Percentiles rank a stretch among this genome's conserved stretches.
phyloP scores from a whole-genome alignment of 2,329 filamentous ascomycete species.

The Diaporthe nobilis region DNA sequence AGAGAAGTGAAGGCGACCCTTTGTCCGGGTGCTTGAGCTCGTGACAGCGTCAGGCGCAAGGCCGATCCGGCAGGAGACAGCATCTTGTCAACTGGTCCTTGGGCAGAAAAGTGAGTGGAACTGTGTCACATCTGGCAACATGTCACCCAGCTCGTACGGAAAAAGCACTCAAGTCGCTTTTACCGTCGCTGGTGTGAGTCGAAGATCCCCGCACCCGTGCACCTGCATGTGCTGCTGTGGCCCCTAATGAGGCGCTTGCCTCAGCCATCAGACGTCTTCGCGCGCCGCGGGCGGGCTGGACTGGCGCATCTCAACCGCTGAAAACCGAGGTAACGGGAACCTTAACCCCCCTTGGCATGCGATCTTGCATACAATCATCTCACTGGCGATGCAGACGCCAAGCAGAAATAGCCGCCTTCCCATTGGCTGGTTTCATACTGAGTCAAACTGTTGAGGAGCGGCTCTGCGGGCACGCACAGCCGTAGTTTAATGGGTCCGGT shows the following conservation, averaged over 20 bases:
- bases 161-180: constrained; percentile 5
- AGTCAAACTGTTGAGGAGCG: constrained; percentile 31
- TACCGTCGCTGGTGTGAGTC: background rate
- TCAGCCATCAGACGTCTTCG: constrained; percentile 13
- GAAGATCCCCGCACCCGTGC: constrained; percentile 16
- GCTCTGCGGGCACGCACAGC: constrained; percentile 20
- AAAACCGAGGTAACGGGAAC: constrained; percentile 19
- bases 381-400: background rate
- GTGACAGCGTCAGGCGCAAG: constrained; percentile 11
- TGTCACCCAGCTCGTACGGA: background rate
- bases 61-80: constrained; percentile 16
- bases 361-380: constrained; percentile 23
- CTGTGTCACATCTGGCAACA: constrained; percentile 10
- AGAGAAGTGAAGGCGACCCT: constrained; percentile 14
- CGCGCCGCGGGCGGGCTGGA: background rate
- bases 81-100: constrained; percentile 25
- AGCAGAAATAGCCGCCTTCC: background rate
- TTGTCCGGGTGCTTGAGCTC: constrained; percentile 4
- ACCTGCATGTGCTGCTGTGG: background rate
- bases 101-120: background rate
- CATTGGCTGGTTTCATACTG: constrained; percentile 6
- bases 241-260: constrained; percentile 1
- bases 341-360: background rate
- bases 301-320: background rate
- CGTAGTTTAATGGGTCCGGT: constrained; percentile 17